phyloP scores from a whole-genome alignment of 768 basidiomycete species.

The Suillus spraguei region DNA sequence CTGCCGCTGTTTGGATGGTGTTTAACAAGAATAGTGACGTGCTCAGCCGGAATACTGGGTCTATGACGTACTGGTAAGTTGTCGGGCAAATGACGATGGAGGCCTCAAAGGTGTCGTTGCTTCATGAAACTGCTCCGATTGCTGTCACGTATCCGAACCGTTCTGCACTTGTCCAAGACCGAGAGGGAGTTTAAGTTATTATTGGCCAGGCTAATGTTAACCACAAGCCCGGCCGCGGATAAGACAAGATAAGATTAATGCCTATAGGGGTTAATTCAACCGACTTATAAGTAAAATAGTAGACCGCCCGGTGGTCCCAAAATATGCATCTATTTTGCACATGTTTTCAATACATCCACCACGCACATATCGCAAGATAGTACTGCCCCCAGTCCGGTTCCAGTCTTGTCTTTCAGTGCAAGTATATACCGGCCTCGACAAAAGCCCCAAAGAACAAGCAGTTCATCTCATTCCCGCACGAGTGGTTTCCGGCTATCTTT shows the following conservation, averaged over 20 bases:
- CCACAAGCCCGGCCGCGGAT: neutral
- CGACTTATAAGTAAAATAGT: neutral
- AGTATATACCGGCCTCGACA: neutral
- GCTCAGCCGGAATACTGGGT: neutral
- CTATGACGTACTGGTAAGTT: neutral
- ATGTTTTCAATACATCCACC: neutral
- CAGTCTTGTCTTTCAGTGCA: neutral
- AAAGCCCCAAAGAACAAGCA: neutral
- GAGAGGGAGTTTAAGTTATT: neutral
- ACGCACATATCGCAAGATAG: neutral
- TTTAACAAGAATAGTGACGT: neutral
- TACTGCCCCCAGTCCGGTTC: neutral
- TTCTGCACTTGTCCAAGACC: too few relatives aligned
- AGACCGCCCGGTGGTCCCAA: neutral
- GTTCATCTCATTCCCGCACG: neutral
- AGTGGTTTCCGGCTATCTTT: neutral
- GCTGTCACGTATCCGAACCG: too few relatives aligned
- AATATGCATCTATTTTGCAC: neutral
- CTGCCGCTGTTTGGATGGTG: too few relatives aligned
- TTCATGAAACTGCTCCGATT: neutral
- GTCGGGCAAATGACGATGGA: neutral
- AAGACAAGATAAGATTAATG: neutral
- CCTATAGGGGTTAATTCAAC: neutral
- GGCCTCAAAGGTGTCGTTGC: too few relatives aligned
- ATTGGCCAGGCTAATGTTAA: conserved; percentile 1